Conservation (phyloP, 2,329 filamentous ascomycete genomes). For the Fusarium sp. region DNA sequence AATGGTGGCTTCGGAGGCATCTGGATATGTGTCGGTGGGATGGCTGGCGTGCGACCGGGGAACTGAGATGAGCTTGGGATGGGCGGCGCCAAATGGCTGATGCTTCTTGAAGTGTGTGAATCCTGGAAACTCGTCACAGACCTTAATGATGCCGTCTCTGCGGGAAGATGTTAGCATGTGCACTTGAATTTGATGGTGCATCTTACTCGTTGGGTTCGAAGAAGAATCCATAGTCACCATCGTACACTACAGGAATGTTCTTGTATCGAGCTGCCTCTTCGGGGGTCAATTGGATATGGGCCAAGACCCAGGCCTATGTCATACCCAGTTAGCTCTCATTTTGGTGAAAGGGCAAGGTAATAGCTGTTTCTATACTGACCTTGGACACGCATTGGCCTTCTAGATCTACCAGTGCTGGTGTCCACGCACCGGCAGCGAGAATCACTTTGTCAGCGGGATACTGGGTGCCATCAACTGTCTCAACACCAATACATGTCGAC, state of each 20-base stretch:
- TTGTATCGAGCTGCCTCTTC: conserved; percentile 6
- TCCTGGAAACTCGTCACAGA: conserved; percentile 18
- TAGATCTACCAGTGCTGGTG: background rate
- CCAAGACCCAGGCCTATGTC: conserved; percentile 5
- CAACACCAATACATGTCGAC: conserved; percentile 7
- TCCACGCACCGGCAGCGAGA: conserved; percentile 7
- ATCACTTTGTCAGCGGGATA: conserved; percentile 14
- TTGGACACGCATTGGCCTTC: conserved; percentile 15
- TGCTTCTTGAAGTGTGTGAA: conserved; percentile 7
- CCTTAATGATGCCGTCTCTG: conserved; percentile 9
- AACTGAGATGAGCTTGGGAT: conserved; percentile 10
- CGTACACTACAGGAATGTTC: conserved; percentile 6
- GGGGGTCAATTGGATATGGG: conserved; percentile 10
- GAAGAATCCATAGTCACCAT: conserved; percentile 19
- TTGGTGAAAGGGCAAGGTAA: background rate
- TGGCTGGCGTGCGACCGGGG: conserved; percentile 7
- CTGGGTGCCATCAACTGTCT: conserved; percentile 1
- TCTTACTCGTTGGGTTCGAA: conserved; percentile 15
- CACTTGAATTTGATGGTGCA: background rate
- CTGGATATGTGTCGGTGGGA: conserved; percentile 14
- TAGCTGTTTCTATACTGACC: background rate
- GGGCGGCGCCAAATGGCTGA: background rate
- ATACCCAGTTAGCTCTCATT: background rate
- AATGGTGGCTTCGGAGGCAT: conserved; percentile 4
- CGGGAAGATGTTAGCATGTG: background rate